phyloP scores from a whole-genome alignment of 345 rosid species.

The Linum lewisii region DNA sequence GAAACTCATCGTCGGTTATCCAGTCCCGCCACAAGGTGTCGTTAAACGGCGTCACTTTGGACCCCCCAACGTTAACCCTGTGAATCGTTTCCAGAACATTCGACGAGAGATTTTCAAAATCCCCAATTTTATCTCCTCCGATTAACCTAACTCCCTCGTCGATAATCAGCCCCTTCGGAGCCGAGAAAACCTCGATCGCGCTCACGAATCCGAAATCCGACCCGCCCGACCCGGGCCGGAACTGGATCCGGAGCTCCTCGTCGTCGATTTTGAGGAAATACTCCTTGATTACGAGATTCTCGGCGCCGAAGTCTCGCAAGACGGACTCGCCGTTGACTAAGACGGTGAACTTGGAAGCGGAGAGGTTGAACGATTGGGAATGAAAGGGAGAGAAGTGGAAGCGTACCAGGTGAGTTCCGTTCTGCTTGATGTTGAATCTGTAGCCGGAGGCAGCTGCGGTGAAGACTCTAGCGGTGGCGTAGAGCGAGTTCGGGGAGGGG shows the following conservation, averaged over 20 bases:
- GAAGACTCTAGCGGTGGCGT: conserved; percentile 66
- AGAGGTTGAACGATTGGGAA: conserved; percentile 36
- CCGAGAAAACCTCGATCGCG: conserved; percentile 74
- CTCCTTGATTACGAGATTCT: conserved; percentile 40
- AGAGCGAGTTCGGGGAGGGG: conserved; percentile 53
- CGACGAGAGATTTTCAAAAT: conserved; percentile 43
- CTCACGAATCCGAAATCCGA: conserved; percentile 56
- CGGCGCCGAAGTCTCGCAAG: conserved; percentile 34
- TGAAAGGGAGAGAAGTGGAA: conserved; percentile 82
- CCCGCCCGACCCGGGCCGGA: conserved; percentile 26
- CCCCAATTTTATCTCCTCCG: conserved; percentile 28
- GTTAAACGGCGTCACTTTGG: conserved; percentile 68
- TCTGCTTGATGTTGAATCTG: conserved; percentile 34
- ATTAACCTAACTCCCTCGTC: conserved; percentile 59
- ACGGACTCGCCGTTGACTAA: conserved; percentile 39
- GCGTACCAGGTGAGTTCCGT: conserved; percentile 72
- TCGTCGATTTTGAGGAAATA: conserved; percentile 31
- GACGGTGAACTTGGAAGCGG: conserved; percentile 47
- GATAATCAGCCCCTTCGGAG: conserved; percentile 50
- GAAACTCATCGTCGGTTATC: conserved; percentile 73
- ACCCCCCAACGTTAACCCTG: conserved; percentile 89
- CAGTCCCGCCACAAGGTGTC: conserved; percentile 93
- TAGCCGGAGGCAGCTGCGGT: conserved; percentile 28
- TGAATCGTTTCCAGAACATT: conserved; percentile 64
- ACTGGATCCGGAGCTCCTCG: conserved; percentile 35